Evolutionary conservation across 2,329 filamentous ascomycete species (phyloP).

Genomic region (Lachnellula hyalina): DNA sequence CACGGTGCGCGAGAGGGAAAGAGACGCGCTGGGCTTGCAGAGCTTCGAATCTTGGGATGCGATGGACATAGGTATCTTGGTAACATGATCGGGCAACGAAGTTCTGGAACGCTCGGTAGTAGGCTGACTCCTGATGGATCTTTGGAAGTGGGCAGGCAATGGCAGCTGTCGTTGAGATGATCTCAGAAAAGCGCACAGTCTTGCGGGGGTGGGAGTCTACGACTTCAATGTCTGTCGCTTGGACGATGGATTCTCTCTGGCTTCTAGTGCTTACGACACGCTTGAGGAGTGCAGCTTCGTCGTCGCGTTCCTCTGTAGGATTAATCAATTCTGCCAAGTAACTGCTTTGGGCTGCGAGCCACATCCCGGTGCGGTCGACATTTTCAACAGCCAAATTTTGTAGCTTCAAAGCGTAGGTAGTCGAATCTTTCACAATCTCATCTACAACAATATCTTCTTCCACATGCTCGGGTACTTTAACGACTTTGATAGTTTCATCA

Average conservation of each 20-base stretch:
- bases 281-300: conserved; percentile 29
- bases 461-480: conserved; percentile 26
- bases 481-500: conserved; percentile 35
- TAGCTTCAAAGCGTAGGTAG: conserved; percentile 69
- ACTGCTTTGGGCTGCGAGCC: conserved; percentile 76
- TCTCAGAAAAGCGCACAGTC: conserved; percentile 67
- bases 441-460: conserved; percentile 51
- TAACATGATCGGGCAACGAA: conserved; percentile 60
- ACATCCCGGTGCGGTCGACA: conserved; percentile 77
- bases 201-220: conserved; percentile 52
- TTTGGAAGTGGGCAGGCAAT: conserved; percentile 44
- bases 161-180: conserved; percentile 14
- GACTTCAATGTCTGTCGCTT: conserved; percentile 36
- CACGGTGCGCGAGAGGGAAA: conserved; percentile 65
- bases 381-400: conserved; percentile 66
- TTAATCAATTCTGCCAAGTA: conserved; percentile 67
- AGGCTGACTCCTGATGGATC: conserved; percentile 64
- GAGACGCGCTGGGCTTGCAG: conserved; percentile 78
- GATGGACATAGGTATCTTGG: conserved; percentile 77
- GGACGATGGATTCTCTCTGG: conserved; percentile 20
- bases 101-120: conserved; percentile 82
- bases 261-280: conserved; percentile 25
- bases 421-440: conserved; percentile 63
- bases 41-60: conserved; percentile 79
- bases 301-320: conserved; percentile 41